A percentile compares a stretch with the other conserved stretches of the same genome.
Evolutionary conservation across 371 early-diverging fungal species (phyloP).

Genomic region (Apophysomyces ossiformis): DNA sequence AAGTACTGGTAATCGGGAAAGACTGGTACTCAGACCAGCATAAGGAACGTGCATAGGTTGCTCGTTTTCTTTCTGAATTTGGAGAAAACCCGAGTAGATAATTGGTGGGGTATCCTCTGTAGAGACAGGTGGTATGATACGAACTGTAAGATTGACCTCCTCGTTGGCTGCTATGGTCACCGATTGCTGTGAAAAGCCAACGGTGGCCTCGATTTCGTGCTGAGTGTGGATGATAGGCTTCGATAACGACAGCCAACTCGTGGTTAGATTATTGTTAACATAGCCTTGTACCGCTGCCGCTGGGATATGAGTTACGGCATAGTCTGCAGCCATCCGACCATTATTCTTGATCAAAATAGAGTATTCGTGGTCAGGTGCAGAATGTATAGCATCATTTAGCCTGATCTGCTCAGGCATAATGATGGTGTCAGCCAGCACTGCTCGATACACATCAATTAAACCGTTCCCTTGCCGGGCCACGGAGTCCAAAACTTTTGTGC

Average conservation of each 20-base stretch:
- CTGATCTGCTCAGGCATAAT: slow-evolving; percentile 67
- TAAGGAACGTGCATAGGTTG: slow-evolving; percentile 38
- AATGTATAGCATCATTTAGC: slow-evolving; percentile 63
- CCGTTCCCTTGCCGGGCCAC: slow-evolving; percentile 77
- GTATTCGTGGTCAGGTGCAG: slow-evolving; percentile 46
- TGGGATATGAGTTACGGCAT: slow-evolving; percentile 49
- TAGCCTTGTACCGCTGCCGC: slow-evolving; percentile 54
- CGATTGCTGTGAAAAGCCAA: slow-evolving; percentile 22
- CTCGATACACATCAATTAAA: slow-evolving; percentile 66
- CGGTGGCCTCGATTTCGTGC: slow-evolving; percentile 27
- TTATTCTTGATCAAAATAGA: slow-evolving; percentile 63
- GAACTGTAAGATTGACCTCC: slow-evolving; percentile 29
- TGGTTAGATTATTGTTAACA: slow-evolving; percentile 8
- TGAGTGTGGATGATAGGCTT: slow-evolving; percentile 27
- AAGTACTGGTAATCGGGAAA: slow-evolving; percentile 38
- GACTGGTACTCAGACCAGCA: slow-evolving; percentile 40
- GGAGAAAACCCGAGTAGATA: slow-evolving; percentile 49
- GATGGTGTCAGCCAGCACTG: slow-evolving; percentile 55
- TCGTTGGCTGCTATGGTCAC: slow-evolving; percentile 30
- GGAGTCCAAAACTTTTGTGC: slow-evolving; percentile 42
- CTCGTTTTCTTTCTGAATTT: slow-evolving; percentile 20
- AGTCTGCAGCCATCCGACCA: slow-evolving; percentile 56
- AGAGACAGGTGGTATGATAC: slow-evolving; percentile 31
- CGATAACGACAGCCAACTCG: slow-evolving; percentile 22
- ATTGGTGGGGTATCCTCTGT: slow-evolving; percentile 24